Conservation (phyloP, 208 protist genomes). For the Phytomonas francai region DNA sequence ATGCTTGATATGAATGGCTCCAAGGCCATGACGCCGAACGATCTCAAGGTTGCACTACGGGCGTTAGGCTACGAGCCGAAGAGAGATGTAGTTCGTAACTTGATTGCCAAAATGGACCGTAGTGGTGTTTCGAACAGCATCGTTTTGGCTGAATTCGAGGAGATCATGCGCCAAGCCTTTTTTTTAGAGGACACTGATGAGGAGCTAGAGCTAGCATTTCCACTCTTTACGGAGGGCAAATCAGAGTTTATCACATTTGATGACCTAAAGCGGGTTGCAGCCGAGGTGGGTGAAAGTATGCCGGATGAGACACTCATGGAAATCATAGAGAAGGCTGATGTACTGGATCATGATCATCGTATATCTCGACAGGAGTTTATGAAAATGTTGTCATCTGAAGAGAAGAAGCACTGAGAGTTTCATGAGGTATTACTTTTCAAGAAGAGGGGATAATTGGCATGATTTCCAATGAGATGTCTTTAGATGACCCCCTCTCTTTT, state of each 20-base stretch:
- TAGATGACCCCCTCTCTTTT: slow-evolving; percentile 1
- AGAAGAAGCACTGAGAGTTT: slow-evolving; percentile 15
- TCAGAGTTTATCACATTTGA: slow-evolving; percentile 94
- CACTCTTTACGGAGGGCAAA: slow-evolving; percentile 90
- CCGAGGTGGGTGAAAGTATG: slow-evolving; percentile 93
- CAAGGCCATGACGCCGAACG: slow-evolving; percentile 89
- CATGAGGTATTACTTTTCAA: not conserved
- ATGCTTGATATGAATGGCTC: slow-evolving; percentile 93
- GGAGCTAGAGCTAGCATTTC: slow-evolving; percentile 91
- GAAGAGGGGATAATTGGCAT: not conserved
- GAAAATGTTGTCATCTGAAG: slow-evolving; percentile 80
- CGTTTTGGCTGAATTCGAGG: slow-evolving; percentile 83
- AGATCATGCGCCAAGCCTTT: slow-evolving; percentile 88
- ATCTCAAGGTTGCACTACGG: slow-evolving; percentile 92
- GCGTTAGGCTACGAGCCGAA: slow-evolving; percentile 94
- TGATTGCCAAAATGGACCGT: slow-evolving; percentile 91
- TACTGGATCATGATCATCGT: slow-evolving; percentile 89
- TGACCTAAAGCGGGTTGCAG: slow-evolving; percentile 92
- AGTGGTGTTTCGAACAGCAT: slow-evolving; percentile 88
- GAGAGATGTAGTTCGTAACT: slow-evolving; percentile 86
- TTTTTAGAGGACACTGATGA: slow-evolving; percentile 84
- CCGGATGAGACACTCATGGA: slow-evolving; percentile 93
- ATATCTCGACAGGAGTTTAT: slow-evolving; percentile 94
- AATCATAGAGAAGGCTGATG: slow-evolving; percentile 94
- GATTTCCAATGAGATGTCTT: not conserved